Percentiles rank a stretch among this genome's conserved stretches.
Conservation (phyloP, 1,284 basidiomycete species). For the Papiliotrema flavescens region DNA sequence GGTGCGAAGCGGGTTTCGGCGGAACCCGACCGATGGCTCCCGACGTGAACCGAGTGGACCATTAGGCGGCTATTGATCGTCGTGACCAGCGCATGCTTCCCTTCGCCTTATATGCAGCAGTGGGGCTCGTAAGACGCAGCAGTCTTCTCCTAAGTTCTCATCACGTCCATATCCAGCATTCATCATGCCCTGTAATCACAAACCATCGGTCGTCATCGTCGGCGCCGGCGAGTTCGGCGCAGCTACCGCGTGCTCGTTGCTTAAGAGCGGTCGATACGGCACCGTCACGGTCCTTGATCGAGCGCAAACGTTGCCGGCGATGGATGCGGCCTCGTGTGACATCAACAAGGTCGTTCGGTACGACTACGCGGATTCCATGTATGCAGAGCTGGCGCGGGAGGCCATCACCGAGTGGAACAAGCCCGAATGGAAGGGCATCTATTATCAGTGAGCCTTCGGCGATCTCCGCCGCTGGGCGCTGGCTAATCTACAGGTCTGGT, state of each 20-base stretch:
- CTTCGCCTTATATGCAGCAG: no score
- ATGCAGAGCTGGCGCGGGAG: slow-evolving; percentile 65
- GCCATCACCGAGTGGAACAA: slow-evolving; percentile 69
- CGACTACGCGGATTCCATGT: slow-evolving; percentile 51
- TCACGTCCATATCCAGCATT: no score
- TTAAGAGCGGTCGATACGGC: slow-evolving; percentile 59
- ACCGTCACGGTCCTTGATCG: slow-evolving; percentile 70
- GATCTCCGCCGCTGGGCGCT: not conserved
- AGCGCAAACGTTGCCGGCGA: slow-evolving; percentile 62
- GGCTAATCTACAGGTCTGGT: slow-evolving; percentile 9
- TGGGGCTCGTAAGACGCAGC: no score
- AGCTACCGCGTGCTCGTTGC: slow-evolving; percentile 75
- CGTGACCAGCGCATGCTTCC: no score
- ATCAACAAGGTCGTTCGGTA: slow-evolving; percentile 67
- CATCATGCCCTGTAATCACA: not conserved
- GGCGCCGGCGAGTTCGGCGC: slow-evolving; percentile 84
- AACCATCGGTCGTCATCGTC: slow-evolving; percentile 60
- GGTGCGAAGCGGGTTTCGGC: no score
- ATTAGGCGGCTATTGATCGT: no score
- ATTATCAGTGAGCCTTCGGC: slow-evolving; percentile 61
- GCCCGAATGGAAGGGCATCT: slow-evolving; percentile 63
- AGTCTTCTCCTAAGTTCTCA: no score
- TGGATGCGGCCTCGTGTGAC: slow-evolving; percentile 77
- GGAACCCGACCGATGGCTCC: no score
- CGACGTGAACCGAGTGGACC: no score